These are phyloP conservation scores for Arthroderma sp. DNA, from an alignment of 2,329 filamentous ascomycete species.

Conservation along the genomic window DNA sequence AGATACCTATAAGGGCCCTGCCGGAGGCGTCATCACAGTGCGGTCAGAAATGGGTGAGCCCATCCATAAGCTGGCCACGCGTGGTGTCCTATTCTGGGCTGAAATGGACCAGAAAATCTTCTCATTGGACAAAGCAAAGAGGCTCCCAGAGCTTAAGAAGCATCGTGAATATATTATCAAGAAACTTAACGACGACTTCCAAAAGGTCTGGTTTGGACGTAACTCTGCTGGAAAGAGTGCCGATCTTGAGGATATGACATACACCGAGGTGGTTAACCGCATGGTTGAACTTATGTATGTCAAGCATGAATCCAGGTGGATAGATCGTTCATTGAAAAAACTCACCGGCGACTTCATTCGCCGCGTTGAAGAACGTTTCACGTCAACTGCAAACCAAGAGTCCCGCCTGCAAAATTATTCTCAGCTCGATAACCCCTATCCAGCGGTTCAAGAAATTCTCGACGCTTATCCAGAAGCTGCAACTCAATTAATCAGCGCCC, in stretches of 20 bases:
- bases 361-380: constrained; percentile 93
- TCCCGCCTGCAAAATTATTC: constrained; percentile 83
- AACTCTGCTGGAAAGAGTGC: constrained; percentile 69
- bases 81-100: constrained; percentile 91
- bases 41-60: constrained; percentile 98
- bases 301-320: constrained; percentile 82
- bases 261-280: constrained; percentile 71
- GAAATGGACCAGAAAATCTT: constrained; percentile 99
- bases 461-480: constrained; percentile 75
- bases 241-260: constrained; percentile 93
- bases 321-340: constrained; percentile 67
- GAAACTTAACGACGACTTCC: constrained; percentile 90
- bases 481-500: constrained; percentile 87
- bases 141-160: constrained; percentile 75
- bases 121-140: constrained; percentile 86
- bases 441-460: constrained; percentile 64
- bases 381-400: constrained; percentile 52
- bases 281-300: constrained; percentile 87
- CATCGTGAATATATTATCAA: constrained; percentile 84
- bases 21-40: constrained; percentile 90
- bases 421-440: constrained; percentile 72
- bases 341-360: constrained; percentile 93
- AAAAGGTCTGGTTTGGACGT: constrained; percentile 91
- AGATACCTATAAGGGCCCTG: constrained; percentile 79
- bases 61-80: constrained; percentile 95